A percentile compares a stretch with the other conserved stretches of the same genome.
Conservation (phyloP, 768 basidiomycete species). For the Russula sp. region DNA sequence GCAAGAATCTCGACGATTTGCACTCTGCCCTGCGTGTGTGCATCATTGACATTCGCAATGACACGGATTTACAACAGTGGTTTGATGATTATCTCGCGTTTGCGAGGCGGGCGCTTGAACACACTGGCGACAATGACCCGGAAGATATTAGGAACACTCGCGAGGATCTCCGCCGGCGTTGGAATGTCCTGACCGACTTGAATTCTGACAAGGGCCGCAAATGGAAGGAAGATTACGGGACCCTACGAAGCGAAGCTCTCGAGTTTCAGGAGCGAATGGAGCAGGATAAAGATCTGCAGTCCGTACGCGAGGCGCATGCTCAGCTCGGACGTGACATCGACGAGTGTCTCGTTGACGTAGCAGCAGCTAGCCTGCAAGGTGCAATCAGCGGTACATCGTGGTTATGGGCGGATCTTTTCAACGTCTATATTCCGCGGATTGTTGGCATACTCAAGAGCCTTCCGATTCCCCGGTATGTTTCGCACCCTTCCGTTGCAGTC, state of each 20-base stretch:
- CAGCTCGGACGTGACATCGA: slow-evolving; percentile 51
- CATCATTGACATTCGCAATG: slow-evolving; percentile 49
- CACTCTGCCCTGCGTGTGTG: slow-evolving; percentile 44
- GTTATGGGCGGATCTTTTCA: slow-evolving; percentile 81
- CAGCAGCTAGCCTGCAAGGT: slow-evolving; percentile 47
- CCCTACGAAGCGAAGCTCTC: slow-evolving; percentile 45
- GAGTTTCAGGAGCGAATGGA: slow-evolving; percentile 47
- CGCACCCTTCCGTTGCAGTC: background rate
- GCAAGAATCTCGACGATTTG: slow-evolving; percentile 51
- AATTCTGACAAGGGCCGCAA: slow-evolving; percentile 44
- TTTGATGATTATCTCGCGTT: slow-evolving; percentile 52
- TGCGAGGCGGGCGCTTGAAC: slow-evolving; percentile 46
- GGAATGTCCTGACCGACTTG: slow-evolving; percentile 48
- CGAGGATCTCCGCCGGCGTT: slow-evolving; percentile 48
- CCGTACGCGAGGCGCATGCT: slow-evolving; percentile 47
- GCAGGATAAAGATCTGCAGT: slow-evolving; percentile 50
- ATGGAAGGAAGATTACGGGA: slow-evolving; percentile 52
- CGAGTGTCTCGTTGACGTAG: slow-evolving; percentile 41
- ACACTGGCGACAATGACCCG: slow-evolving; percentile 51
- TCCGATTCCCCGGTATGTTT: slow-evolving; percentile 62
- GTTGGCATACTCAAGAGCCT: slow-evolving; percentile 53
- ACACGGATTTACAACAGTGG: slow-evolving; percentile 53
- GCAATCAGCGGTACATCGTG: slow-evolving; percentile 62
- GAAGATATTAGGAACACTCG: slow-evolving; percentile 44
- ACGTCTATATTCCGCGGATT: slow-evolving; percentile 67